Evolutionary conservation across 2,329 filamentous ascomycete genomes (phyloP).

Genomic region (Onygena corvina): DNA sequence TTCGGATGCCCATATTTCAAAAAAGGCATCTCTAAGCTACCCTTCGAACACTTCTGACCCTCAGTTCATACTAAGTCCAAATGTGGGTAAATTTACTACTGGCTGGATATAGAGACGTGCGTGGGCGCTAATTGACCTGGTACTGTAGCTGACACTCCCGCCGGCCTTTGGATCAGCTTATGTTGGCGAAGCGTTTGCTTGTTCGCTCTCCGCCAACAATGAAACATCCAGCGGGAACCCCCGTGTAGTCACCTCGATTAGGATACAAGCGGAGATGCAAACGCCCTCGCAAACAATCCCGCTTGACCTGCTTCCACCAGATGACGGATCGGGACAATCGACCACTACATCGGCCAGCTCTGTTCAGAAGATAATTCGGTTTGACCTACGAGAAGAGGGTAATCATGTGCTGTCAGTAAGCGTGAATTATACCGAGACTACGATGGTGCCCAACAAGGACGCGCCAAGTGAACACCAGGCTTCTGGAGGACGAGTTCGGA

Average conservation of each 20-base stretch:
- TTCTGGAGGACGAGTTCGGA: slow-evolving; percentile 55
- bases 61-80: slow-evolving; percentile 46
- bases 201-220: slow-evolving; percentile 92
- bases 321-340: slow-evolving; percentile 42
- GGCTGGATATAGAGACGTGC: slow-evolving; percentile 1
- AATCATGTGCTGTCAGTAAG: slow-evolving; percentile 88
- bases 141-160: slow-evolving; percentile 59
- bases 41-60: slow-evolving; percentile 40
- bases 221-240: slow-evolving; percentile 43
- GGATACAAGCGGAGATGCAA: slow-evolving; percentile 88
- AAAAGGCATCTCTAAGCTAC: slow-evolving; percentile 64
- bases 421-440: slow-evolving; percentile 83
- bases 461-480: slow-evolving; percentile 34
- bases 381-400: slow-evolving; percentile 86
- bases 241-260: slow-evolving; percentile 56
- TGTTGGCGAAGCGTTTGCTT: slow-evolving; percentile 88
- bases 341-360: slow-evolving; percentile 38
- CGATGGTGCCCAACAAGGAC: slow-evolving; percentile 28
- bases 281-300: slow-evolving; percentile 64
- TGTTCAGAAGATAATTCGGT: slow-evolving; percentile 68
- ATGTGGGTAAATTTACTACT: slow-evolving; percentile 27
- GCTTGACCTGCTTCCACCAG: slow-evolving; percentile 42
- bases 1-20: slow-evolving; percentile 40
- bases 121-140: neutral
- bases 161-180: slow-evolving; percentile 88